phyloP scores from a whole-genome alignment of 371 early-diverging fungal genomes.

The Mucor sp. region DNA sequence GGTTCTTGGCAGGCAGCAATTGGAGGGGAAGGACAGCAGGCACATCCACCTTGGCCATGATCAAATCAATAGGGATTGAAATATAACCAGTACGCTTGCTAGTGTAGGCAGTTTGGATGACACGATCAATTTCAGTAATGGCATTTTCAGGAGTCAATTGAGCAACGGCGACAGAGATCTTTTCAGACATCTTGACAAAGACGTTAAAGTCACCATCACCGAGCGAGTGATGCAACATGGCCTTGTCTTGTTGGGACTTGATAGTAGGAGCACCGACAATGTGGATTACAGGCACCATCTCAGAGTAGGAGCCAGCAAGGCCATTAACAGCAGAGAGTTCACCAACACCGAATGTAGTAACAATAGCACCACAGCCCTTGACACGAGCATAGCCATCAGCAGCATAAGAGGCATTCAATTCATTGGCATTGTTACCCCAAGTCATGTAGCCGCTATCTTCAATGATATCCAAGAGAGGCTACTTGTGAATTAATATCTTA shows the following conservation, averaged over 20 bases:
- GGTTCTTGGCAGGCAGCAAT: conserved; percentile 21
- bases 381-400: conserved; percentile 59
- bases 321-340: conserved; percentile 57
- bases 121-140: conserved; percentile 45
- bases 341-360: conserved; percentile 63
- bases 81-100: conserved; percentile 47
- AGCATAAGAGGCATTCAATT: conserved; percentile 52
- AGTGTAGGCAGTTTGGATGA: conserved; percentile 21
- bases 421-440: conserved; percentile 48
- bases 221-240: conserved; percentile 56
- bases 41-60: conserved; percentile 27
- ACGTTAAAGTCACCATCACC: conserved; percentile 56
- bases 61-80: conserved; percentile 51
- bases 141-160: conserved; percentile 34
- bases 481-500: background rate
- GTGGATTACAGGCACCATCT: conserved; percentile 58
- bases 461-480: conserved; percentile 35
- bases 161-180: conserved; percentile 41
- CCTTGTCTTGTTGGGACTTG: conserved; percentile 36
- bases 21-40: conserved; percentile 9
- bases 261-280: conserved; percentile 55
- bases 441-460: conserved; percentile 38
- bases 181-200: conserved; percentile 39
- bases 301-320: conserved; percentile 55
- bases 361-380: conserved; percentile 40